phyloP scores from a whole-genome alignment of 495 filamentous ascomycete species.

The Tuber melanosporum region DNA sequence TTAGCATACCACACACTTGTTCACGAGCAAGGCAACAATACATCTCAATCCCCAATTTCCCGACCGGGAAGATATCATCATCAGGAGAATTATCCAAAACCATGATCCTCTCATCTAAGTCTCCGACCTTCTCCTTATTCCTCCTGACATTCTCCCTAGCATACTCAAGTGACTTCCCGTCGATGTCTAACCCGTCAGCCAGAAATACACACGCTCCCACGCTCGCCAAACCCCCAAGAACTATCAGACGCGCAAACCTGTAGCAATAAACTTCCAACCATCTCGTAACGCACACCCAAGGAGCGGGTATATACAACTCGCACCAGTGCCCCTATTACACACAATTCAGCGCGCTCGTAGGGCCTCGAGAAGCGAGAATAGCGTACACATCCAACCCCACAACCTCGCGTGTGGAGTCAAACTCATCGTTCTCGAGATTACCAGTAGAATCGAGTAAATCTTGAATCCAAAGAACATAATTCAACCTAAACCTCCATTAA shows the following conservation, averaged over 20 bases:
- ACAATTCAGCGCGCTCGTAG: not conserved
- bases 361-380: not conserved
- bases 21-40: slow-evolving; percentile 30
- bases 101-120: slow-evolving; percentile 50
- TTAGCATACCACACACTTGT: not conserved
- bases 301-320: slow-evolving; percentile 84
- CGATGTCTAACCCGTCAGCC: slow-evolving; percentile 55
- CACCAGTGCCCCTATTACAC: slow-evolving; percentile 61
- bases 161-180: slow-evolving; percentile 59
- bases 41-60: slow-evolving; percentile 51
- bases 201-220: not conserved
- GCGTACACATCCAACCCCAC: slow-evolving; percentile 65
- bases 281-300: slow-evolving; percentile 64
- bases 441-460: slow-evolving; percentile 70
- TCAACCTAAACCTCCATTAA: slow-evolving; percentile 47
- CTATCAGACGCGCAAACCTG: slow-evolving; percentile 32
- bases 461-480: slow-evolving; percentile 89
- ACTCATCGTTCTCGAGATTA: slow-evolving; percentile 47
- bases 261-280: slow-evolving; percentile 66
- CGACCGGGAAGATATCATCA: slow-evolving; percentile 57
- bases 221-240: not conserved
- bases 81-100: slow-evolving; percentile 52
- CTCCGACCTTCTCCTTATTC: slow-evolving; percentile 53
- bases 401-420: slow-evolving; percentile 22
- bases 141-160: slow-evolving; percentile 57